Percentiles rank a stretch among this genome's conserved stretches.
Conservation (phyloP, 2,329 filamentous ascomycete species). For the Exophiala mesophila region DNA sequence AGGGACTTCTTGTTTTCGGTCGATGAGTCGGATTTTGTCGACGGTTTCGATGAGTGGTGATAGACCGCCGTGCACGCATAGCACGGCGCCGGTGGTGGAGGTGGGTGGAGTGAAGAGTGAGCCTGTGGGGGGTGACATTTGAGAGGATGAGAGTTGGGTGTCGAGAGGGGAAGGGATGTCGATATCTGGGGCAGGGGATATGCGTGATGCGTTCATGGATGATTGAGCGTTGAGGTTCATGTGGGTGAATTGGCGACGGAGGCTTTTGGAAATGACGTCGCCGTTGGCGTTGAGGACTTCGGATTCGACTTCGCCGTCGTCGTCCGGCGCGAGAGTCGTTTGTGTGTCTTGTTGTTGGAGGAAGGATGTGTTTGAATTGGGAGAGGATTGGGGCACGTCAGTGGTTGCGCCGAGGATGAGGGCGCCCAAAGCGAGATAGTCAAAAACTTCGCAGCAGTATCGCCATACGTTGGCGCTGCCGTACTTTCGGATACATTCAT, state of each 20-base stretch:
- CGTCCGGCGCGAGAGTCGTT: conserved; percentile 50
- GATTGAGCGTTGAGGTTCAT: conserved; percentile 14
- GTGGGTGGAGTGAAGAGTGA: conserved; percentile 24
- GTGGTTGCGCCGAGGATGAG: conserved; percentile 80
- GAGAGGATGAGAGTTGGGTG: conserved; percentile 53
- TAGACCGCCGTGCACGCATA: conserved; percentile 92
- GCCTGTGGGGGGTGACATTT: conserved; percentile 69
- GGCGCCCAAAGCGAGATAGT: conserved; percentile 87
- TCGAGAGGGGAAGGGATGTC: conserved; percentile 40
- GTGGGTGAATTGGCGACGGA: conserved; percentile 29
- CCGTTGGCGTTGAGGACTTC: conserved; percentile 86
- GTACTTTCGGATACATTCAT: conserved; percentile 93
- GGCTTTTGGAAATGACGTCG: conserved; percentile 61
- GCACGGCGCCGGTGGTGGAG: conserved; percentile 69
- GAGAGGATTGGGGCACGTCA: conserved; percentile 54
- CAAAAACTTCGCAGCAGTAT: conserved; percentile 96
- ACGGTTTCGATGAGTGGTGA: conserved; percentile 88
- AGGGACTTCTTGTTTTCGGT: conserved; percentile 95
- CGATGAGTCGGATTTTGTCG: conserved; percentile 90
- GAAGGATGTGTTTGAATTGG: conserved; percentile 43
- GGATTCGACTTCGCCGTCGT: conserved; percentile 77
- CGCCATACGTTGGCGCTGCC: conserved; percentile 95
- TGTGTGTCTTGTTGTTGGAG: conserved; percentile 36
- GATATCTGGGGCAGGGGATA: conserved; percentile 25
- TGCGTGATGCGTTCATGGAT: conserved; percentile 21